A percentile compares a stretch with the other conserved stretches of the same genome.
phyloP scores from a whole-genome alignment of 495 filamentous ascomycete genomes.

The Sordaria brevicollis region DNA sequence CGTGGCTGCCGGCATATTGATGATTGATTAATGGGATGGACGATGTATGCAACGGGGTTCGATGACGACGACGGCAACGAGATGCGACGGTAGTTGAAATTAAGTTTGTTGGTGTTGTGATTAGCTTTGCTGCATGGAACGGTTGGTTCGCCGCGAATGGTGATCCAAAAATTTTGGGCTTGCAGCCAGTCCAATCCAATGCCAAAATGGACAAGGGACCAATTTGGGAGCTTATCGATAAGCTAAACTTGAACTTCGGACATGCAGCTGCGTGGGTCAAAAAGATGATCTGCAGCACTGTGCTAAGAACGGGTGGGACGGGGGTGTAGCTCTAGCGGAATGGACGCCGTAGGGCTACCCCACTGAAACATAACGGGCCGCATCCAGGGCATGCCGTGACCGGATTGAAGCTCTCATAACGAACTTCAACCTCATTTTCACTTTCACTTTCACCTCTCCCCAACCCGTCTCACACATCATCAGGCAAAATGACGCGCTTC shows the following conservation, averaged over 20 bases:
- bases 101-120: neutral
- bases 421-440: neutral
- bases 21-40: too few species aligned
- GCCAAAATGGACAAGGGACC: neutral
- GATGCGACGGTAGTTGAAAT: neutral
- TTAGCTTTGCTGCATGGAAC: neutral
- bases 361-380: neutral
- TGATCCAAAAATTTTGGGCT: neutral
- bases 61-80: neutral
- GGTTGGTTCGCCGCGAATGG: neutral
- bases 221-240: neutral
- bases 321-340: neutral
- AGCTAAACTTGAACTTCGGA: neutral
- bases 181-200: neutral
- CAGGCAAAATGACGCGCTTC: slow-evolving; percentile 75
- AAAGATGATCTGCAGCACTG: neutral
- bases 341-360: neutral
- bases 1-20: neutral
- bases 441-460: too few species aligned
- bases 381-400: too few species aligned
- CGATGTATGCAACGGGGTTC: neutral
- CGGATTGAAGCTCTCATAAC: neutral
- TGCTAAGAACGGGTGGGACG: too few species aligned
- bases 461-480: neutral
- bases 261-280: neutral